Percentiles rank a stretch among this genome's conserved stretches.
Evolutionary conservation across 1,284 basidiomycete species (phyloP).

Genomic region (Ganoderma boninense): DNA sequence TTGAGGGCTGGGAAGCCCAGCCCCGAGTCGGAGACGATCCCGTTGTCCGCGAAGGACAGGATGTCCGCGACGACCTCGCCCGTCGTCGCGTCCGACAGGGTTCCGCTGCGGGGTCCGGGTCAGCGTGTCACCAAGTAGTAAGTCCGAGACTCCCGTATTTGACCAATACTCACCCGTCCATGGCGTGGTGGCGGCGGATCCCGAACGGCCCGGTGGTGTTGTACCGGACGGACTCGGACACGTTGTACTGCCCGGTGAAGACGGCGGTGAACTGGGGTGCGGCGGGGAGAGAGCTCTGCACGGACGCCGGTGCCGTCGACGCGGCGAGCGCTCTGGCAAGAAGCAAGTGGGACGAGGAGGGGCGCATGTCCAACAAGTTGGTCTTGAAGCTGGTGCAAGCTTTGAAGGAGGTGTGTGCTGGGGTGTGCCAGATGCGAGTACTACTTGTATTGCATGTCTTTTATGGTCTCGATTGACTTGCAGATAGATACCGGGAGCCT

Average conservation of each 20-base stretch:
- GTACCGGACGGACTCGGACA: not conserved
- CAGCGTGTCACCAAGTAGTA: too few species aligned
- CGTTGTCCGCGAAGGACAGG: not conserved
- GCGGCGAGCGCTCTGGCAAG: not conserved
- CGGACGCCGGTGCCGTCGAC: not conserved
- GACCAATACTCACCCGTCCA: constrained; percentile 9
- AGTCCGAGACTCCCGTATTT: too few species aligned
- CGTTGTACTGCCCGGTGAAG: not conserved
- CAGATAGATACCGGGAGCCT: not conserved
- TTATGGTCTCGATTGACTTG: too few species aligned
- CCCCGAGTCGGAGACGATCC: not conserved
- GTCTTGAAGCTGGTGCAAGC: not conserved
- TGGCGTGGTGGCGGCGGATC: not conserved
- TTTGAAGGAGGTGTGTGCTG: not conserved
- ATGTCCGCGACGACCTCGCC: constrained; percentile 4
- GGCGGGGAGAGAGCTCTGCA: not conserved
- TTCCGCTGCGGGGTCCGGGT: constrained; percentile 2
- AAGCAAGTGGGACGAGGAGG: not conserved
- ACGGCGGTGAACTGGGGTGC: not conserved
- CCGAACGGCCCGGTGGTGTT: constrained; percentile 10
- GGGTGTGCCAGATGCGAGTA: not conserved
- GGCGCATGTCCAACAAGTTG: constrained; percentile 5
- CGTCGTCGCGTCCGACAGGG: not conserved
- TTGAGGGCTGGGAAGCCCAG: not conserved
- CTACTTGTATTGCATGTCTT: not conserved